Conservation (phyloP, 345 rosid genomes). For the Camelina sativa region DNA sequence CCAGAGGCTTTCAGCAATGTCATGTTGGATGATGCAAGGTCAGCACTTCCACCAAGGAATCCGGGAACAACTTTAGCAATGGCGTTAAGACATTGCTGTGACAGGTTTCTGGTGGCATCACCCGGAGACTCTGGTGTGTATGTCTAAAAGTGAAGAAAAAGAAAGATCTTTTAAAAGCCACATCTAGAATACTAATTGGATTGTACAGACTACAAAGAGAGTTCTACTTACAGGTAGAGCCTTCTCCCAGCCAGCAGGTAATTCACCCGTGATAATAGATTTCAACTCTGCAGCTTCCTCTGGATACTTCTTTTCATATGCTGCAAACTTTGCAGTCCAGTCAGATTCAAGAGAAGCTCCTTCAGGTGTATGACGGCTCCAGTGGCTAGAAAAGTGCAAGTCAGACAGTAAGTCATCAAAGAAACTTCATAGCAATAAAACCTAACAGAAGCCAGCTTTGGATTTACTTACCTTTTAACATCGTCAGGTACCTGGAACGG, state of each 20-base stretch:
- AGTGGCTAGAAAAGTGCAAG: conserved; percentile 63
- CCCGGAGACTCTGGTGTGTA: conserved; percentile 89
- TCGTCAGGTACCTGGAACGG: conserved; percentile 98
- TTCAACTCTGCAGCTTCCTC: conserved; percentile 96
- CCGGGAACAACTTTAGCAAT: conserved; percentile 84
- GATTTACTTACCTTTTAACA: conserved; percentile 68
- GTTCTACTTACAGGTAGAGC: conserved; percentile 80
- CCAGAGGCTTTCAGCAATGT: conserved; percentile 88
- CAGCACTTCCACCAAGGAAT: conserved; percentile 97
- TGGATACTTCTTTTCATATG: conserved; percentile 81
- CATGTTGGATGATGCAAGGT: conserved; percentile 99
- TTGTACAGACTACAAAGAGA: neutral
- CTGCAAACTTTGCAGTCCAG: conserved; percentile 88
- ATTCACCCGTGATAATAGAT: conserved; percentile 72
- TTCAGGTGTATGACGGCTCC: conserved; percentile 82
- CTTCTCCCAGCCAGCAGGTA: conserved; percentile 94
- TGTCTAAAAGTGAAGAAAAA: conserved; percentile 51
- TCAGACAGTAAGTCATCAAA: conserved; percentile 17
- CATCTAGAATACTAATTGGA: neutral
- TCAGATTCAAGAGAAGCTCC: conserved; percentile 86
- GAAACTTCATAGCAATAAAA: conserved; percentile 6
- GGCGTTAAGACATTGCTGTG: conserved; percentile 88
- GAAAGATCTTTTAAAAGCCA: neutral
- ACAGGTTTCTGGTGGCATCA: conserved; percentile 93
- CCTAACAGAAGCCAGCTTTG: conserved; percentile 6